Conservation (phyloP, 768 basidiomycete genomes). For the Phaffia tasmanica region DNA sequence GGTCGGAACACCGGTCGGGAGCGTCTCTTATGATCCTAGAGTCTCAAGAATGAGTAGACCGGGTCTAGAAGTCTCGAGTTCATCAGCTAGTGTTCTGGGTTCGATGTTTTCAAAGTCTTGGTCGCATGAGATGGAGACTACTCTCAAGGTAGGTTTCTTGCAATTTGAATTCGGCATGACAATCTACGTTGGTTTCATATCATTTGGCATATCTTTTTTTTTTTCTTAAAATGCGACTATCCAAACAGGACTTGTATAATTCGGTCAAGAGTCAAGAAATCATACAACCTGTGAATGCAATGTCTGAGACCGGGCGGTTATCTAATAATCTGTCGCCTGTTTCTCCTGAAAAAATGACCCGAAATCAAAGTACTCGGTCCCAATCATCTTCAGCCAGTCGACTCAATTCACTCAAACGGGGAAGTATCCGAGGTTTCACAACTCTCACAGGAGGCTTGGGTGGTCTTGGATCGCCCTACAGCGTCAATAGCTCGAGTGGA, state of each 20-base stretch:
- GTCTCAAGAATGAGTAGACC: too few relatives aligned
- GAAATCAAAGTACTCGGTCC: conserved; percentile 43
- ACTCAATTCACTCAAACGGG: conserved; percentile 67
- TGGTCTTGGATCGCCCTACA: conserved; percentile 34
- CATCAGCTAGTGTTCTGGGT: background rate
- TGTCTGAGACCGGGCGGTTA: background rate
- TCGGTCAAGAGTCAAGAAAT: conserved; percentile 86
- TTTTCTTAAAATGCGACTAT: background rate
- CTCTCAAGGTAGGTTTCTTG: conserved; percentile 58
- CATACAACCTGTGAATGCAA: conserved; percentile 56
- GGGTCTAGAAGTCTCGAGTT: background rate
- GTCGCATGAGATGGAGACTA: conserved; percentile 74
- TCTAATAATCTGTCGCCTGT: background rate
- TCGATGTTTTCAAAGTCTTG: conserved; percentile 45
- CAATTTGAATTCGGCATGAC: background rate
- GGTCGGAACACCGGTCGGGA: background rate
- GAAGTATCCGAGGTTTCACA: conserved; percentile 79
- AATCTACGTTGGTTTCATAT: background rate
- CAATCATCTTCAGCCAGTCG: too few relatives aligned
- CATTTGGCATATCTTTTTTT: background rate
- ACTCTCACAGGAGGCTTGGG: conserved; percentile 50
- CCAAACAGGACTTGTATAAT: conserved; percentile 74
- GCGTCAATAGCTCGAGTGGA: conserved; percentile 58
- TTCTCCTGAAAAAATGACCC: conserved; percentile 39
- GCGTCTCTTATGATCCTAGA: too few relatives aligned